Evolutionary conservation across 306 rosid genomes (phyloP), one percentile per base, ranked within the genome.

Genomic region (Adenanthera pavonina): DNA sequence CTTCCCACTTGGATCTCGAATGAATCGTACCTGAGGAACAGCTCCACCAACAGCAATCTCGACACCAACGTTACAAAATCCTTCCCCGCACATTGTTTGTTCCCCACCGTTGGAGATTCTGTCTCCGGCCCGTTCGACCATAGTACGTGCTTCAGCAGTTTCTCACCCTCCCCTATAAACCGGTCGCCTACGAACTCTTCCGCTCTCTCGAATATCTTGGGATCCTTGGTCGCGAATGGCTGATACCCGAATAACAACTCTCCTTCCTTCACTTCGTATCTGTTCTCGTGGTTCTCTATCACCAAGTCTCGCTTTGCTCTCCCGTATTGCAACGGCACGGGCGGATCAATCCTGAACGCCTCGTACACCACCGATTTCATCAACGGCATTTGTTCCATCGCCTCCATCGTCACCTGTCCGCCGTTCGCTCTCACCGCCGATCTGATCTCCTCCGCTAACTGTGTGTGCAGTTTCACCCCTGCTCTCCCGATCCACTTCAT

Each of bases 51-150:
- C 6, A 95, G 53, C 17, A 95, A 86, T 70, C 99, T 83, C 0
- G 98, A 69, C 13, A 84, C 78, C 84, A 92, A 49, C 0, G 88
- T 76, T 25, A 89, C 93, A 3, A 95, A 89, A 68, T 92, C 97
- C 76, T 95, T 95, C 0, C 99, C 99, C 0, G 91, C 96, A 76
- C 99, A 95, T 52, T 95, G 98, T 44, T 95, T 95, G 86, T 95
- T 88, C 2, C 30, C 84, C 3, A 82, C 84, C 0, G 80, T 80
- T 0, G 99, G 91, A 2, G n/a, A 12, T 41, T 93, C 96, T 0
- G 91, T 87, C 81, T 95, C 97, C 3, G 90, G 94, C 0, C 99
- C 99, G 69, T 95, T 95, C 1, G 99, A 95, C 99, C 98, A 95
- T 1, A 95, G 11, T 84, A 95, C 99, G 72, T 95, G 82, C 78